phyloP scores from a whole-genome alignment of 805 yeast genomes.

The Phaffomyces opuntiae region DNA sequence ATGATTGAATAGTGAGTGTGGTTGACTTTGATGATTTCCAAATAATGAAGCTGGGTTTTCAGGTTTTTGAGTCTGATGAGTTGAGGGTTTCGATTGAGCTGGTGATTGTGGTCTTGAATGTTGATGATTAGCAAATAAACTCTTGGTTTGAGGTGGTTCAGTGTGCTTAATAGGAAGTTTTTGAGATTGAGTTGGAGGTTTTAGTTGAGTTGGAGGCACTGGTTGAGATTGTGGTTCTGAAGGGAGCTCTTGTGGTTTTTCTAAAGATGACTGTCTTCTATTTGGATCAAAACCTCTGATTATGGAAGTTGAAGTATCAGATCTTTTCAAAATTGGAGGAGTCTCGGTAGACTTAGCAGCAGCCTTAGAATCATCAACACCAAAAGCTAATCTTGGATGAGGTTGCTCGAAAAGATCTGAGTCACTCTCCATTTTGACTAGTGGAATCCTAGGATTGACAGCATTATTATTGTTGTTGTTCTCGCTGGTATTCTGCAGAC shows the following conservation, averaged over 20 bases:
- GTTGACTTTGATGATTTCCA: not conserved
- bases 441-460: not conserved
- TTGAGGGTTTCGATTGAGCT: no score
- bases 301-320: constrained; percentile 23
- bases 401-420: constrained; percentile 24
- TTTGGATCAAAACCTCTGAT: constrained; percentile 24
- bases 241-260: not conserved
- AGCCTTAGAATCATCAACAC: constrained; percentile 11
- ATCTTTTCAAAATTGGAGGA: constrained; percentile 17
- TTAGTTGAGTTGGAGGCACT: not conserved
- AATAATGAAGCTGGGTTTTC: constrained; percentile 1
- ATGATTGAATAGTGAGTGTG: not conserved
- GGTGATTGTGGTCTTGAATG: no score
- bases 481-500: not conserved
- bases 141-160: not conserved
- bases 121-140: constrained; percentile 4
- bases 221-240: not conserved
- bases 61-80: not conserved
- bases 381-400: constrained; percentile 24
- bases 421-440: constrained; percentile 11
- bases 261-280: not conserved
- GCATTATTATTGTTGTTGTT: not conserved
- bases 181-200: not conserved
- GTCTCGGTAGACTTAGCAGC: not conserved
- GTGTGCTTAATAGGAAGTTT: not conserved